Evolutionary conservation across 352 stramenopile species (phyloP).

Genomic region (Phytophthora meadii): DNA sequence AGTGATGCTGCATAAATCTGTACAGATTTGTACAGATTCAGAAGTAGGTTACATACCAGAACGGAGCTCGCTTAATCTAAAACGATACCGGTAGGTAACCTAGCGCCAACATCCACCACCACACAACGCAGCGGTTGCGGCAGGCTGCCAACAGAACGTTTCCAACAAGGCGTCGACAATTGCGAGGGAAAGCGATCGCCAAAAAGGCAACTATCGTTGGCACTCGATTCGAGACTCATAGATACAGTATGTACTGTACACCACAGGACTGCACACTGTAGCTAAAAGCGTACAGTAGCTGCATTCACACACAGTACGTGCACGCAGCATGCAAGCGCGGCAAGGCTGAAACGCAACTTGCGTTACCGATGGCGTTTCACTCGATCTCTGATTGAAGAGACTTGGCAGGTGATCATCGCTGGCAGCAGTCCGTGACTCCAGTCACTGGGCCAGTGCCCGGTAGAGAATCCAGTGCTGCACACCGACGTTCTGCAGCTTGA

Average conservation of each 20-base stretch:
- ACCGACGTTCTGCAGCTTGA: too few species aligned
- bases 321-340: too few species aligned
- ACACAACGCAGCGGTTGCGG: slow-evolving; percentile 1
- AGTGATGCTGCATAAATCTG: background rate
- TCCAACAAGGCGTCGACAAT: slow-evolving; percentile 8
- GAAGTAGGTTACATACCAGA: background rate
- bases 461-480: too few species aligned
- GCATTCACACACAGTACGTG: too few species aligned
- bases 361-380: background rate
- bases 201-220: background rate
- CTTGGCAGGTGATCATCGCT: background rate
- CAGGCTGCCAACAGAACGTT: too few species aligned
- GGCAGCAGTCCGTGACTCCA: too few species aligned
- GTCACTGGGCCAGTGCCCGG: too few species aligned
- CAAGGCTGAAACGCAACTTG: slow-evolving; percentile 9
- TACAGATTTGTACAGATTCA: too few species aligned
- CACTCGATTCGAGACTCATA: too few species aligned
- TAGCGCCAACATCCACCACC: background rate
- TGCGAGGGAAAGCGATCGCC: background rate
- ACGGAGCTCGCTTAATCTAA: background rate
- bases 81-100: background rate
- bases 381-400: slow-evolving; percentile 4
- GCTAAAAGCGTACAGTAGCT: background rate
- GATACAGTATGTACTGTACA: background rate
- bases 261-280: background rate